Conservation (phyloP, 1,284 basidiomycete species). For the Cystobasidiaceae sp. region DNA sequence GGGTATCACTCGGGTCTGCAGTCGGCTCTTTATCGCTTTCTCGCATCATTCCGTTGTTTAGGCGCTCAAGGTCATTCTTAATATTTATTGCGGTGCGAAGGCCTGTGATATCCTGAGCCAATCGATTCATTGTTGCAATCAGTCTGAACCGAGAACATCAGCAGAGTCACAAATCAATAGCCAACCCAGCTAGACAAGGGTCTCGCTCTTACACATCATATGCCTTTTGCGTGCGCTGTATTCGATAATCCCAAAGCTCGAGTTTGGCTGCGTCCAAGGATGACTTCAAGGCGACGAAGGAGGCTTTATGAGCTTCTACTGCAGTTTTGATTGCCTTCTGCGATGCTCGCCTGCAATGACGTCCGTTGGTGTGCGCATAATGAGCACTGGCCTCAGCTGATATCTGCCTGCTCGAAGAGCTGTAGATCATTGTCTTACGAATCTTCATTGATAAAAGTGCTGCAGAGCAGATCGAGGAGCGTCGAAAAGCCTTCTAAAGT, state of each 20-base stretch:
- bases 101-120: slow-evolving; percentile 86
- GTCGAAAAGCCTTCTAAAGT: slow-evolving; percentile 83
- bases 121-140: slow-evolving; percentile 70
- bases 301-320: slow-evolving; percentile 63
- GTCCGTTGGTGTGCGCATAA: too few species aligned
- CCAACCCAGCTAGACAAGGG: background rate
- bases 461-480: slow-evolving; percentile 69
- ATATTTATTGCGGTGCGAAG: slow-evolving; percentile 73
- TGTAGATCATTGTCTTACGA: slow-evolving; percentile 20
- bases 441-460: slow-evolving; percentile 71
- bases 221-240: slow-evolving; percentile 53
- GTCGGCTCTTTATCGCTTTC: background rate
- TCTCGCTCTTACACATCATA: slow-evolving; percentile 58
- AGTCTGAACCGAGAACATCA: slow-evolving; percentile 46
- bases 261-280: slow-evolving; percentile 75
- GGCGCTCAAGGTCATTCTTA: slow-evolving; percentile 67
- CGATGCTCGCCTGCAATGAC: slow-evolving; percentile 51
- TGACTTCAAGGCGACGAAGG: slow-evolving; percentile 79
- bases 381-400: slow-evolving; percentile 53
- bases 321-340: slow-evolving; percentile 33
- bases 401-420: background rate
- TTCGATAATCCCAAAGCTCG: slow-evolving; percentile 59
- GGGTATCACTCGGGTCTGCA: slow-evolving; percentile 20
- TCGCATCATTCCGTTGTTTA: slow-evolving; percentile 30
- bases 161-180: background rate